phyloP scores from a whole-genome alignment of 306 rosid genomes.

The Dalbergia oliveri region DNA sequence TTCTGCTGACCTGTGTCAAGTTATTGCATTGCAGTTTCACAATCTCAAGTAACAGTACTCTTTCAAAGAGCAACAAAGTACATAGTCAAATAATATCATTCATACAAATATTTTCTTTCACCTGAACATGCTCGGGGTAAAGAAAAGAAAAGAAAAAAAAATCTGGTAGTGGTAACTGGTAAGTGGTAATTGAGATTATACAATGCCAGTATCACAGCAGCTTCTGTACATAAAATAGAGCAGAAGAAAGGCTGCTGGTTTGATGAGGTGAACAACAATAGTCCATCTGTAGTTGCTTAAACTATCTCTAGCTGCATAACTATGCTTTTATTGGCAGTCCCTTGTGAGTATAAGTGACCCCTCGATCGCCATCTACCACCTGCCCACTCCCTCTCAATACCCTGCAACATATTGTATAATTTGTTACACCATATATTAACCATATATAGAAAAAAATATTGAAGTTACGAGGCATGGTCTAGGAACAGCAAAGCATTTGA shows the following conservation, averaged over 20 bases:
- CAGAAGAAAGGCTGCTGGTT: conserved; percentile 34
- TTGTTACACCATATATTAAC: conserved; percentile 10
- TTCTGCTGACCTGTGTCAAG: no score
- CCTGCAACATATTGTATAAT: conserved; percentile 63
- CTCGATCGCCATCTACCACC: conserved; percentile 75
- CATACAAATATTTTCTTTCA: conserved; percentile 35
- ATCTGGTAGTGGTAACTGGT: conserved; percentile 47
- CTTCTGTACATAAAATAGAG: conserved; percentile 41
- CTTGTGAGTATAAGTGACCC: conserved; percentile 65
- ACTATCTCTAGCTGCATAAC: conserved; percentile 30
- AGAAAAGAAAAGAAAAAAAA: conserved; percentile 23
- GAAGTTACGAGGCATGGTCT: neutral
- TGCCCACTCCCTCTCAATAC: conserved; percentile 84
- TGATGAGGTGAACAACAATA: conserved; percentile 38
- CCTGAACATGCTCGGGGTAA: conserved; percentile 47
- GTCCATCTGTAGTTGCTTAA: conserved; percentile 12
- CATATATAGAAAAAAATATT: neutral
- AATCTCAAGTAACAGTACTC: conserved; percentile 29
- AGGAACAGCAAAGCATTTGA: neutral
- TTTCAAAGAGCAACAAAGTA: neutral
- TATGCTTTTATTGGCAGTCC: conserved; percentile 54
- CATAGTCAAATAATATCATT: conserved; percentile 20
- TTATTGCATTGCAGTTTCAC: conserved; percentile 18
- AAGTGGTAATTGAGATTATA: conserved; percentile 37
- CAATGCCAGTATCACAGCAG: conserved; percentile 39